A percentile compares a stretch with the other conserved stretches of the same genome.
These are phyloP conservation scores for Pythium diclinum DNA, from an alignment of 352 stramenopile genomes.

Conservation along the genomic window DNA sequence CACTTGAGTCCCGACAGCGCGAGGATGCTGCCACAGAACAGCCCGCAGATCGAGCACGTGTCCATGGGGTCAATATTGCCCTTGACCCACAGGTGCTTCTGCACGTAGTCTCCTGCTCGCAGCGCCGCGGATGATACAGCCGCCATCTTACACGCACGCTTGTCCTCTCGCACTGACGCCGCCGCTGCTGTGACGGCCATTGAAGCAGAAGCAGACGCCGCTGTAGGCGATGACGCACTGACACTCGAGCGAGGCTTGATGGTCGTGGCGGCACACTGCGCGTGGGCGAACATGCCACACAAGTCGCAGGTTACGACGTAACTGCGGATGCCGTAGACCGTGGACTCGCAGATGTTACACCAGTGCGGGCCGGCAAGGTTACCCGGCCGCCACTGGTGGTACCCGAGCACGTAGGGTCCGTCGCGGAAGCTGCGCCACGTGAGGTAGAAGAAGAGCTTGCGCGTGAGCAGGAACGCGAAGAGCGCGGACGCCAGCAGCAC, in stretches of 20 bases:
- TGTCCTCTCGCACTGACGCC: background rate
- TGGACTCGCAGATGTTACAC: constrained; percentile 79
- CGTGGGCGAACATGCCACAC: constrained; percentile 81
- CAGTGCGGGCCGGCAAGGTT: constrained; percentile 73
- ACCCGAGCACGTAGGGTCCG: constrained; percentile 59
- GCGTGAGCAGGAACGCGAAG: constrained; percentile 55
- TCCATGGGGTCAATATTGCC: constrained; percentile 85
- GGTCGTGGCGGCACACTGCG: constrained; percentile 59
- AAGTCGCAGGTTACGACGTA: constrained; percentile 85
- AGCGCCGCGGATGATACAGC: constrained; percentile 9
- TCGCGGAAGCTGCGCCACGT: constrained; percentile 81
- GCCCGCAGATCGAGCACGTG: constrained; percentile 68
- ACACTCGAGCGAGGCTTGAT: constrained; percentile 34
- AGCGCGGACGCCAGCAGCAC: constrained; percentile 42
- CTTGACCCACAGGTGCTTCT: constrained; percentile 73
- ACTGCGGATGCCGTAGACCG: constrained; percentile 82
- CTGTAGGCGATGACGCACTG: background rate
- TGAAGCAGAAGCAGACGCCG: background rate
- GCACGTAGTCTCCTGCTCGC: constrained; percentile 16
- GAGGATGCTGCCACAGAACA: constrained; percentile 82
- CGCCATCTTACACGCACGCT: constrained; percentile 24
- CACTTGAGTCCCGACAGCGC: constrained; percentile 78
- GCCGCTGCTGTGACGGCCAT: background rate
- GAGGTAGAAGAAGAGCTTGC: constrained; percentile 77
- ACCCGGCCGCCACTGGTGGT: constrained; percentile 74